Percentiles rank a stretch among this genome's conserved stretches.
These are phyloP conservation scores for Xylaria multiplex DNA, from an alignment of 2,329 filamentous ascomycete species.

Conservation along the genomic window DNA sequence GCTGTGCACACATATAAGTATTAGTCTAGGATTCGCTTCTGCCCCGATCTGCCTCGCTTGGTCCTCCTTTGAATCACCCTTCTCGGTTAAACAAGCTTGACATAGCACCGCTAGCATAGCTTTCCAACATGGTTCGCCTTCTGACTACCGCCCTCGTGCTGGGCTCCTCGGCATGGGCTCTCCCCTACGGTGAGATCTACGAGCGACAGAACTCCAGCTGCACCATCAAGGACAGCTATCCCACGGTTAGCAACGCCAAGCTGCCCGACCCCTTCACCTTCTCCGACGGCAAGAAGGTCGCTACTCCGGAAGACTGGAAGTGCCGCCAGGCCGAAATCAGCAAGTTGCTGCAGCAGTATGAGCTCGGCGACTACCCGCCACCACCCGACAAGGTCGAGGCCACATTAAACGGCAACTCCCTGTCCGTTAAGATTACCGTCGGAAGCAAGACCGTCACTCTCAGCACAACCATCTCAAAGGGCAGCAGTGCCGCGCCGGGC, in stretches of 20 bases:
- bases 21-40: constrained; percentile 6
- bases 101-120: constrained; percentile 11
- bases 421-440: constrained; percentile 58
- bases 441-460: constrained; percentile 59
- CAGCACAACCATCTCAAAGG: constrained; percentile 55
- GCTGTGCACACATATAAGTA: constrained; percentile 33
- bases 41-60: constrained; percentile 23
- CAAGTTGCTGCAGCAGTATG: constrained; percentile 60
- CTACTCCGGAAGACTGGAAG: constrained; percentile 57
- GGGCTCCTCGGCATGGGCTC: constrained; percentile 49
- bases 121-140: constrained; percentile 43
- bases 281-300: constrained; percentile 55
- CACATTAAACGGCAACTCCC: constrained; percentile 54
- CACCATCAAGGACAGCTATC: constrained; percentile 49
- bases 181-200: constrained; percentile 50
- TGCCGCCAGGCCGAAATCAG: constrained; percentile 61
- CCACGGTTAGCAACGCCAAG: constrained; percentile 52
- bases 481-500: constrained; percentile 59
- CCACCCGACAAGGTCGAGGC: constrained; percentile 59
- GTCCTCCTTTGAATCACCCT: constrained; percentile 11
- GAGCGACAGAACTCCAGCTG: constrained; percentile 52
- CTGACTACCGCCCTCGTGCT: constrained; percentile 45
- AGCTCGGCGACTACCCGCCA: constrained; percentile 60
- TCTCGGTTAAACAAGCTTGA: constrained; percentile 15
- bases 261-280: constrained; percentile 62